Percentiles rank a stretch among this genome's conserved stretches.
Conservation (phyloP, 2,329 filamentous ascomycete species). For the Colletotrichum tofieldiae region DNA sequence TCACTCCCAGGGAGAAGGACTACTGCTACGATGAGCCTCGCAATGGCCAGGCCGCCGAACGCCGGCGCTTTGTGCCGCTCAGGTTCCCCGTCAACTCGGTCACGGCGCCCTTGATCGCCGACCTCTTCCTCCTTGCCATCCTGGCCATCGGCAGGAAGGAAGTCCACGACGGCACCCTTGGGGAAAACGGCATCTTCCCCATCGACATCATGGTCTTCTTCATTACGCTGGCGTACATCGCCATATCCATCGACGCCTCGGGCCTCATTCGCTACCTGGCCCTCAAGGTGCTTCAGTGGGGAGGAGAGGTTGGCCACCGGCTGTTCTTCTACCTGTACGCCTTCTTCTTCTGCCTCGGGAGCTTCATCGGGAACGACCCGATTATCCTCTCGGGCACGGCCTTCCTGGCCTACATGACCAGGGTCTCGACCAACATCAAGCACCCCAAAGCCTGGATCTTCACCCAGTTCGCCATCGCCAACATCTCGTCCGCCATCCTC, state of each 20-base stretch:
- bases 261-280: constrained; percentile 80
- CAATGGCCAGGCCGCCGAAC: constrained; percentile 47
- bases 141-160: constrained; percentile 76
- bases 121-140: constrained; percentile 80
- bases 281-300: constrained; percentile 79
- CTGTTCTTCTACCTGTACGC: constrained; percentile 82
- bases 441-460: constrained; percentile 82
- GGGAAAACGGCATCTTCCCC: constrained; percentile 76
- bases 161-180: constrained; percentile 78
- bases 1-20: constrained; percentile 46
- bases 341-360: constrained; percentile 79
- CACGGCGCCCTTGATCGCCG: constrained; percentile 79
- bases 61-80: constrained; percentile 63
- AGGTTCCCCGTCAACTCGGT: constrained; percentile 79
- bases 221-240: constrained; percentile 81
- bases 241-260: constrained; percentile 83
- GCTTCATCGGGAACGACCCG: constrained; percentile 82
- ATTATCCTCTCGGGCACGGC: constrained; percentile 82
- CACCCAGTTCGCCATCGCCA: constrained; percentile 80
- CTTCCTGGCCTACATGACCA: constrained; percentile 84
- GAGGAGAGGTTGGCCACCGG: constrained; percentile 76
- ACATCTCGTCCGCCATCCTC: constrained; percentile 81
- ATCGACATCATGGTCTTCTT: constrained; percentile 85
- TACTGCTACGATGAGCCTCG: constrained; percentile 40
- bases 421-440: constrained; percentile 79